A percentile compares a stretch with the other conserved stretches of the same genome.
phyloP scores from a whole-genome alignment of 2,329 filamentous ascomycete species.

The Colletotrichum camelliae region DNA sequence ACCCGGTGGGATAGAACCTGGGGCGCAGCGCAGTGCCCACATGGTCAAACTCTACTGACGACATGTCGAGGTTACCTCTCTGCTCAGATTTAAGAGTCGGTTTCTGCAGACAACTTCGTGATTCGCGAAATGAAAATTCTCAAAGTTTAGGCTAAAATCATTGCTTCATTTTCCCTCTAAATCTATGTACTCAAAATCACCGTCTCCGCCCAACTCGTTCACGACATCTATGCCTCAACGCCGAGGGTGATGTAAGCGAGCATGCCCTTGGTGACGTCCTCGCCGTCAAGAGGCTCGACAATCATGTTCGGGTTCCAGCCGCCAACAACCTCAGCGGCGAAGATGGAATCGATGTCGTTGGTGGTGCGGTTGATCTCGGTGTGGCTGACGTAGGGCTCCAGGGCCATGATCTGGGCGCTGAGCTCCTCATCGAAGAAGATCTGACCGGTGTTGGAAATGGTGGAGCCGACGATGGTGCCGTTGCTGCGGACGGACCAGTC shows the following conservation, averaged over 20 bases:
- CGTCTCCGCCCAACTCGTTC: neutral
- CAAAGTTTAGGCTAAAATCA: neutral
- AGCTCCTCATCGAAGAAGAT: constrained; percentile 14
- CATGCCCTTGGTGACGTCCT: constrained; percentile 13
- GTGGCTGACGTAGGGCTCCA: constrained; percentile 53
- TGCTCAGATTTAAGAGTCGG: neutral
- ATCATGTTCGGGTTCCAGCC: constrained; percentile 15
- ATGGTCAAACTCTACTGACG: neutral
- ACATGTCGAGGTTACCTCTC: neutral
- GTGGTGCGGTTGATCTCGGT: constrained; percentile 24
- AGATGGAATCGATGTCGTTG: constrained; percentile 12
- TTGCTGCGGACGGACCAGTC: constrained; percentile 32
- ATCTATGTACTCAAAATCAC: neutral
- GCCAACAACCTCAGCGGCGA: neutral
- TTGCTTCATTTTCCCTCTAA: neutral
- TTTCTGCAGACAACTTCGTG: rapidly evolving
- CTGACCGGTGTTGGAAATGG: constrained; percentile 33
- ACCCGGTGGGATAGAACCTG: neutral
- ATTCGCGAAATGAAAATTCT: neutral
- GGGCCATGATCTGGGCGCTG: constrained; percentile 45
- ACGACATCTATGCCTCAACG: neutral
- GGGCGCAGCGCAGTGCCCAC: neutral
- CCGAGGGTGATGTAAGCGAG: constrained; percentile 12
- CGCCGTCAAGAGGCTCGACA: constrained; percentile 5
- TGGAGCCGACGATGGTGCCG: constrained; percentile 20